These are phyloP conservation scores for Fusarium clavum DNA, from an alignment of 2,329 filamentous ascomycete genomes.

Conservation along the genomic window DNA sequence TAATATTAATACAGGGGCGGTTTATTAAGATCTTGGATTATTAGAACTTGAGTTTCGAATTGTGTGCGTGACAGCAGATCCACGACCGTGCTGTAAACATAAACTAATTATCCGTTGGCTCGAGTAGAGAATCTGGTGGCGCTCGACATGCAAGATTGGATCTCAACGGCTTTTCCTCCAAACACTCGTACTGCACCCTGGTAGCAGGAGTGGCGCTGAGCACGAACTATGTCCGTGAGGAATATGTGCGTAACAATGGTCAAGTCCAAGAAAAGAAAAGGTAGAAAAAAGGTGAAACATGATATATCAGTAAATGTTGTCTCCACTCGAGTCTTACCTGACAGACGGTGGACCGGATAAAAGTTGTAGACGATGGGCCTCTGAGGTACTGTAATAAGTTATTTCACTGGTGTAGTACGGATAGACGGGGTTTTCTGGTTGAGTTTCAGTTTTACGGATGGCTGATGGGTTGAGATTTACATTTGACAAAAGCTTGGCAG, in stretches of 20 bases:
- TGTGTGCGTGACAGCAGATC: not conserved
- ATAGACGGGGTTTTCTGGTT: too few relatives aligned
- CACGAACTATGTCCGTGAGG: not conserved
- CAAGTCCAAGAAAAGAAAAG: not conserved
- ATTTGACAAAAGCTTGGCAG: not conserved
- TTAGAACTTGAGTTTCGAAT: constrained; percentile 10
- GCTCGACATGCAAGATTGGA: not conserved
- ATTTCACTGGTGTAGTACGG: too few relatives aligned
- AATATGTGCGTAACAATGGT: not conserved
- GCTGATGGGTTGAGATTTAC: not conserved
- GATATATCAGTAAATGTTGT: not conserved
- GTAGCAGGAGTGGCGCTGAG: not conserved
- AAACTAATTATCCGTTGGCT: not conserved
- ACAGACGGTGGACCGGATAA: not conserved
- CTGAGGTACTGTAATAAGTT: not conserved
- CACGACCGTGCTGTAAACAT: not conserved
- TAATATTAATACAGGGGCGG: constrained; percentile 41
- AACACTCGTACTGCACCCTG: not conserved
- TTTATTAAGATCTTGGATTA: constrained; percentile 27
- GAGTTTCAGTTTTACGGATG: not conserved
- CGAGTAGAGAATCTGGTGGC: not conserved
- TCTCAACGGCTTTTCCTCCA: not conserved
- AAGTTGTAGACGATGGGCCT: not conserved
- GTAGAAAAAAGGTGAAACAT: not conserved
- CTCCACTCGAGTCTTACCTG: not conserved